Conservation (phyloP, 768 basidiomycete species). For the Brasilioporus rufonigricans region DNA sequence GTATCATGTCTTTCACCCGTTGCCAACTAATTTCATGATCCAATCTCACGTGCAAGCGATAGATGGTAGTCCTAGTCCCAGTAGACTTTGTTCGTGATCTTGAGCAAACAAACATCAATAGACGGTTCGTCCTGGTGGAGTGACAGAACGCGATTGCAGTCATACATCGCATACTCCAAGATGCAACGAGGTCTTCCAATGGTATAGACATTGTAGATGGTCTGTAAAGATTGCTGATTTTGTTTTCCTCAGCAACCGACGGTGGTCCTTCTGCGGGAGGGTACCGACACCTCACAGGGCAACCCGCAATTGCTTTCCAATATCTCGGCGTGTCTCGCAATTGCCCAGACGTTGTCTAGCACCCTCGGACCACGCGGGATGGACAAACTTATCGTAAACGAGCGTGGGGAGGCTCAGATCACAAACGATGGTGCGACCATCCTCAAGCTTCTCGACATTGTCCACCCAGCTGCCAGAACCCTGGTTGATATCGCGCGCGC, state of each 20-base stretch:
- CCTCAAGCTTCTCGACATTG: constrained; percentile 93
- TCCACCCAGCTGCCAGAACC: constrained; percentile 97
- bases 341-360: constrained; percentile 86
- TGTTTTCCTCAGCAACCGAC: constrained; percentile 79
- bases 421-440: constrained; percentile 99
- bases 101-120: constrained; percentile 24
- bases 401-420: constrained; percentile 94
- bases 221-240: constrained; percentile 11
- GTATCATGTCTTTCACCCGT: background rate
- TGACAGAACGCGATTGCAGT: constrained; percentile 8
- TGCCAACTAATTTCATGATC: background rate
- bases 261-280: constrained; percentile 93
- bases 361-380: constrained; percentile 98
- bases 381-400: constrained; percentile 96
- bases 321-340: constrained; percentile 94
- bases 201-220: constrained; percentile 39
- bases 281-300: constrained; percentile 95
- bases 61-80: too few species aligned
- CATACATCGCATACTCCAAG: constrained; percentile 34
- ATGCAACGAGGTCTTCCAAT: constrained; percentile 86
- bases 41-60: background rate
- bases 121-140: background rate
- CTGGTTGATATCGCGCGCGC: constrained; percentile 97
- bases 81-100: background rate
- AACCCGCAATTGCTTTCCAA: constrained; percentile 90